Evolutionary conservation across 2,329 filamentous ascomycete species (phyloP).

Genomic region (Fonsecaea pugnacius): DNA sequence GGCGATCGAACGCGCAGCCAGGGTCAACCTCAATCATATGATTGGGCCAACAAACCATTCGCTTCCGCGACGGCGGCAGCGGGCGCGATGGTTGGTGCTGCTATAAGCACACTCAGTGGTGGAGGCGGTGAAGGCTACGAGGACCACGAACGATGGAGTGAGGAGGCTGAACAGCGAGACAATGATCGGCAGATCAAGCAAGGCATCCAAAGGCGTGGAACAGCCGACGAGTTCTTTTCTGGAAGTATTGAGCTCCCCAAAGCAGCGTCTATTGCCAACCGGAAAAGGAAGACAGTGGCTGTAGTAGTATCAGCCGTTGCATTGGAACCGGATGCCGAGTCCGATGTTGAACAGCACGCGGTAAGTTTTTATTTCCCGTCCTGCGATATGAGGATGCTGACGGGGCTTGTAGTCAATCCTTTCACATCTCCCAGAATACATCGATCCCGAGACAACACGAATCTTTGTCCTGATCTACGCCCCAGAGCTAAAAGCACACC

Average conservation of each 20-base stretch:
- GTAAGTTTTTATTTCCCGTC: constrained; percentile 58
- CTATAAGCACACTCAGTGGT: constrained; percentile 79
- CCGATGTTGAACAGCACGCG: constrained; percentile 73
- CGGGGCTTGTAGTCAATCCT: constrained; percentile 71
- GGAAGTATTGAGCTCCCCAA: constrained; percentile 33
- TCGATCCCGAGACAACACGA: constrained; percentile 73
- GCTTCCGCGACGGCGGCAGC: constrained; percentile 81
- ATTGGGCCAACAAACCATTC: constrained; percentile 79
- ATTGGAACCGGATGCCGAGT: constrained; percentile 60
- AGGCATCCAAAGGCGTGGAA: constrained; percentile 37
- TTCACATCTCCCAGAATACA: constrained; percentile 80
- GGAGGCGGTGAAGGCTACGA: constrained; percentile 79
- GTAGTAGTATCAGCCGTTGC: constrained; percentile 83
- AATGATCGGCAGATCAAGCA: constrained; percentile 41
- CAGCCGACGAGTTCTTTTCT: constrained; percentile 41
- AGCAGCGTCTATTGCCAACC: constrained; percentile 24
- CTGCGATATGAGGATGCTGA: constrained; percentile 7
- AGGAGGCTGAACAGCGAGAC: constrained; percentile 76
- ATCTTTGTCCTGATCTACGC: constrained; percentile 90
- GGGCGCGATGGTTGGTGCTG: constrained; percentile 79
- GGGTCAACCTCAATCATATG: constrained; percentile 84
- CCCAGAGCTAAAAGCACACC: constrained; percentile 73
- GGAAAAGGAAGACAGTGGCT: constrained; percentile 75
- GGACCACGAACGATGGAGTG: constrained; percentile 89
- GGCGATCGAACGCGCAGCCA: constrained; percentile 12